Base-by-base conservation (phyloP, 202 grass and related monocot species). In the Hordeum pubiflorum region DNA sequence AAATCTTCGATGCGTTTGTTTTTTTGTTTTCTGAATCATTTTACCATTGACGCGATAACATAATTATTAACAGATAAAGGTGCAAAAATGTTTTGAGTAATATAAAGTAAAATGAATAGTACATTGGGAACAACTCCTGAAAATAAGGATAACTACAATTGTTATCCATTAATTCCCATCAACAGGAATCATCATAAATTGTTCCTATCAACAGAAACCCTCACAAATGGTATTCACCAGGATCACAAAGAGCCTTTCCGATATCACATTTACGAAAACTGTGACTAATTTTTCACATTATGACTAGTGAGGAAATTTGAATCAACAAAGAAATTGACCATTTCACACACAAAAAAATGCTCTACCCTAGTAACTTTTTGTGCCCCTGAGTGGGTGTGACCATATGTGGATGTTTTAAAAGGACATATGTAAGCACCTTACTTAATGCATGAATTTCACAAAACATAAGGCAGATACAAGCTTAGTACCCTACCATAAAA, bases 401-500 rank as follows among this genome's bases (percentile, higher is more conserved):
- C 0, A 6, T 79, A 10, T 7, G 65, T 59, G 36, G 58, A 37
- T 69, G 60, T 72, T 48, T 81, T 48, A 63, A 64, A 11, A 71
- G 2, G 59, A 29, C 48, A 77, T 11, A 48, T 71, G n/a, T 29
- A 63, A 79, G 8, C 79, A 72, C 20, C 12, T 10, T 59, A 76
- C 39, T 38, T 55, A 71, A 82, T 20, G 32, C 32, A 33, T 78
- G 34, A 13, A 29, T 59, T 77, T 74, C 23, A 82, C 32, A 69
- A 75, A 11, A 62, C 3, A 58, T 43, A 83, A 62, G 39, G 75
- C n/a, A 83, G n/a, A 48, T 72, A 79, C 57, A 75, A 37, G 50
- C 68, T 68, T 56, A 70, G 11, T 31, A 31, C 3, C 15, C 14
- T 90, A 99, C 96, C 96, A 88, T 90, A 93, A 75, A 91, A 91